Conservation (phyloP, 768 basidiomycete genomes). For the Austroboletus festivus region DNA sequence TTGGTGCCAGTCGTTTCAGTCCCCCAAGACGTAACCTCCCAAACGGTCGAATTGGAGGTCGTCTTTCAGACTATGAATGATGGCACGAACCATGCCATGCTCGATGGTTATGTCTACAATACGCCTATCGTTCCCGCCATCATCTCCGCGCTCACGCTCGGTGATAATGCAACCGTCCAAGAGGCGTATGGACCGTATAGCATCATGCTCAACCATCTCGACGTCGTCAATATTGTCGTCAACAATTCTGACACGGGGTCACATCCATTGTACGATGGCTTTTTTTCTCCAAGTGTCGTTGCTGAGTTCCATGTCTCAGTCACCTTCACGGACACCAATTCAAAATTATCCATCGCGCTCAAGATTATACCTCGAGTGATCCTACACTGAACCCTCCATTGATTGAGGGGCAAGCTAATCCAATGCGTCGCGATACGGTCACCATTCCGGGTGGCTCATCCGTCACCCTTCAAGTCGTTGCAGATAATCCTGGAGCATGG, state of each 20-base stretch:
- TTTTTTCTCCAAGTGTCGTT: background rate
- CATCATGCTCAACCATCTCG: constrained; percentile 70
- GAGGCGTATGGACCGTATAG: constrained; percentile 77
- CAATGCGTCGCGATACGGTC: constrained; percentile 89
- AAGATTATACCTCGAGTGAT: constrained; percentile 72
- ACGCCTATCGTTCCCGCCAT: constrained; percentile 69
- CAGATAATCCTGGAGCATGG: constrained; percentile 94
- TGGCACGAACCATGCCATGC: constrained; percentile 81
- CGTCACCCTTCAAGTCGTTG: constrained; percentile 72
- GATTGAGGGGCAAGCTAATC: constrained; percentile 77
- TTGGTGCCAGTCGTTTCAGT: constrained; percentile 60
- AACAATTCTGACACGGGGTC: constrained; percentile 70
- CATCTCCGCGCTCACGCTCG: constrained; percentile 75
- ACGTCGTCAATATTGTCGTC: constrained; percentile 75
- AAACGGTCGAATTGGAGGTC: constrained; percentile 66
- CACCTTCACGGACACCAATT: constrained; percentile 89
- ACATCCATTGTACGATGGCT: constrained; percentile 72
- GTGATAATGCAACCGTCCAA: constrained; percentile 60
- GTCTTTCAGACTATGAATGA: constrained; percentile 82
- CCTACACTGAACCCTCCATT: constrained; percentile 77
- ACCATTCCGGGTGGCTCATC: constrained; percentile 66
- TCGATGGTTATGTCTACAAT: constrained; percentile 70
- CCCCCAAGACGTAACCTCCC: constrained; percentile 49
- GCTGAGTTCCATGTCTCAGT: constrained; percentile 39
- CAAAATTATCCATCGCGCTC: constrained; percentile 71